These are phyloP conservation scores for Leishmania major DNA, from an alignment of 208 protist species.

Conservation along the genomic window DNA sequence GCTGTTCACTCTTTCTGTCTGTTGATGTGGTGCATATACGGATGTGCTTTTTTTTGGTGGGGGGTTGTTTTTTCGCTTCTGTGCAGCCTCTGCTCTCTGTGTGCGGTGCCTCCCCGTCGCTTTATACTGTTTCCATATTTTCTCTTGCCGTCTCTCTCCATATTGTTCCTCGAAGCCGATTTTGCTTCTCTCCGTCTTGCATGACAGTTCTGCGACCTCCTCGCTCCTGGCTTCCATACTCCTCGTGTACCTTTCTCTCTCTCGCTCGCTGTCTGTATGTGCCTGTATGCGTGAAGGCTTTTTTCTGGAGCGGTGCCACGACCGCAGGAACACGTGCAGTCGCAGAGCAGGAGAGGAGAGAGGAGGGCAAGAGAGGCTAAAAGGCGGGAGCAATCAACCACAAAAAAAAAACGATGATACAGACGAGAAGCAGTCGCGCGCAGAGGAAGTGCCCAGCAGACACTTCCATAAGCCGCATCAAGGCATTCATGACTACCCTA, in stretches of 20 bases:
- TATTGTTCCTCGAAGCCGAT: background rate
- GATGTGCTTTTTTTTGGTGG: background rate
- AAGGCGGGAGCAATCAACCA: background rate
- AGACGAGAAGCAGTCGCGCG: background rate
- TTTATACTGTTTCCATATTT: background rate
- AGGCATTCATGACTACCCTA: background rate
- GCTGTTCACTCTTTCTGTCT: background rate
- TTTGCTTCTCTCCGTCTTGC: background rate
- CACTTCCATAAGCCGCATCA: background rate
- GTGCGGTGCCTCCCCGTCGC: background rate
- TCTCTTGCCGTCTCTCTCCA: constrained; percentile 8
- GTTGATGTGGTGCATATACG: background rate
- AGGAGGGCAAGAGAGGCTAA: background rate
- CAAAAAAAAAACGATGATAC: background rate
- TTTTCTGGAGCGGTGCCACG: background rate
- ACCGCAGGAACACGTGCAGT: background rate
- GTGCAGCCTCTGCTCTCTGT: background rate
- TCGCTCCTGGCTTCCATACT: background rate
- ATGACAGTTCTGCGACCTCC: background rate
- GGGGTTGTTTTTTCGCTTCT: background rate
- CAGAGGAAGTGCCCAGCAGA: background rate
- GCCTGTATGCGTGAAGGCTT: background rate
- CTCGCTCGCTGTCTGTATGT: background rate
- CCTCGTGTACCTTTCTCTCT: background rate
- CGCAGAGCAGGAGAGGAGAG: background rate